Base-by-base conservation (phyloP, 164 flowering plant genomes). In the Vitis cinerea region DNA sequence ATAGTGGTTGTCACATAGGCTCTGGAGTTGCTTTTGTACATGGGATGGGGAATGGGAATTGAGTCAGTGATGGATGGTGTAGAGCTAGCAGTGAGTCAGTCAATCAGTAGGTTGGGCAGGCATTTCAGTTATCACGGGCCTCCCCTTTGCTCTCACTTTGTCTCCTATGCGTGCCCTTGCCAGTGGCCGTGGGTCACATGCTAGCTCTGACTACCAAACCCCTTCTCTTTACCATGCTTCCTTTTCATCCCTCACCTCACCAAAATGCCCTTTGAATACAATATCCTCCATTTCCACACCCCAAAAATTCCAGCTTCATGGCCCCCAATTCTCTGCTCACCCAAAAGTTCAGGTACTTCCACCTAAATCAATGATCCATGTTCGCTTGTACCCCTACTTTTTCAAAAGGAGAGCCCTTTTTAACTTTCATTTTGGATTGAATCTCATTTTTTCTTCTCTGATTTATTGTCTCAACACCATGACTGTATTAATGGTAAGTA, bases 51-150 rank as follows among this genome's bases (percentile, higher is more conserved):
- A 58, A 51, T 59, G 64, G 71, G 64, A 59, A 59, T 48, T 37
- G 44, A 47, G 56, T 17, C 30, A 59, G 64, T 4, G 12, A 12
- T n/a, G 61, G 31, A 2, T 16, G 69, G 44, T 59, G 44, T 49
- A 56, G 12, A 49, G 4, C 48, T 29, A 61, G 7, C 13, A 23
- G 8, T 16, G 63, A 59, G 57, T 27, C 63, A 49, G 64, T 19
- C 61, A 44, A 64, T 50, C 50, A 53, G 16, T 27, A 17, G 31
- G 29, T 13, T 3, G 11, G 14, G 2, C 44, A 27, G 23, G 55
- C 15, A 67, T 67, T 56, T 60, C 71, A 69, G 66, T 11, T 8
- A 27, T 70, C 73, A 70, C 73, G 73, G 66, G 73, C 67, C 73
- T 37, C 61, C 9, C 59, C 59, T 69, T 61, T 52, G 66, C 52